Conservation (phyloP, 331 rosid species). For the Arachis monticola region DNA sequence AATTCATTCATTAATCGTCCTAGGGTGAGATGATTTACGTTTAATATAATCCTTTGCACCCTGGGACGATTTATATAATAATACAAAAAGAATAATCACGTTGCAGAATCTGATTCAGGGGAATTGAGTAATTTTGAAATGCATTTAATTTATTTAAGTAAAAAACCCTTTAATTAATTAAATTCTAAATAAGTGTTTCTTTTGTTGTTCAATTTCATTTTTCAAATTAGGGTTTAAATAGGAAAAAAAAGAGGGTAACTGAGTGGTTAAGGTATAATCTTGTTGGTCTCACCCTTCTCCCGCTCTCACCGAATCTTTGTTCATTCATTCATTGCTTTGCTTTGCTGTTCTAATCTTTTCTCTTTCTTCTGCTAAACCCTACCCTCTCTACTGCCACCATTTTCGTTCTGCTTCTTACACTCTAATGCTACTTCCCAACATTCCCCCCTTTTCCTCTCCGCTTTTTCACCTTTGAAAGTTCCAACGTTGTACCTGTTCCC, state of each 20-base stretch:
- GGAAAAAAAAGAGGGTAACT: neutral
- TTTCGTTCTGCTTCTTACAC: neutral
- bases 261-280: neutral
- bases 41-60: too few species aligned
- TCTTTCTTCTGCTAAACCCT: conserved; percentile 43
- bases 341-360: neutral
- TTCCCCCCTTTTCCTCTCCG: conserved; percentile 14
- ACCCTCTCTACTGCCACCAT: conserved; percentile 24
- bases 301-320: conserved; percentile 40
- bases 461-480: neutral
- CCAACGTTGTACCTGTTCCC: neutral
- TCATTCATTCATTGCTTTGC: neutral
- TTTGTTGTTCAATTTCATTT: too few species aligned
- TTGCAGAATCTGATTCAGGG: too few species aligned
- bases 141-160: too few species aligned
- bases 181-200: too few species aligned
- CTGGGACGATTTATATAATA: too few species aligned
- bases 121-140: too few species aligned
- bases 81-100: too few species aligned
- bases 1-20: too few species aligned
- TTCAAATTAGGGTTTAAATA: neutral
- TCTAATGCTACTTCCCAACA: neutral
- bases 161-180: too few species aligned
- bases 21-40: too few species aligned
- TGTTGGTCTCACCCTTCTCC: neutral